These are phyloP conservation scores for Xylariaceae sp. DNA, from an alignment of 2,329 filamentous ascomycete species.

Conservation along the genomic window DNA sequence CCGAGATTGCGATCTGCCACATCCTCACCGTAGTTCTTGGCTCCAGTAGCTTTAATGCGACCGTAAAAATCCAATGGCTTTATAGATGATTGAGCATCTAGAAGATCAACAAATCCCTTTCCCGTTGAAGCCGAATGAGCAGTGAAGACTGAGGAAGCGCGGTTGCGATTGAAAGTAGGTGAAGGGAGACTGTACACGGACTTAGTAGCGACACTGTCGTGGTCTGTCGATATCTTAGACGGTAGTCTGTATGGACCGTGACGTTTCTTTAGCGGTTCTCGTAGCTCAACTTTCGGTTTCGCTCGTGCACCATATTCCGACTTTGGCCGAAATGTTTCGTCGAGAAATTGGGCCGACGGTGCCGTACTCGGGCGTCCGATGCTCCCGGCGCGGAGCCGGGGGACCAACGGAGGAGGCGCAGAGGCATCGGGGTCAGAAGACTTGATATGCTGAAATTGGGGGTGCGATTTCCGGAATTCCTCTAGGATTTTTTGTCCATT, in stretches of 20 bases:
- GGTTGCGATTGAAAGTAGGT: conserved; percentile 30
- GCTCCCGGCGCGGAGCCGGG: conserved; percentile 34
- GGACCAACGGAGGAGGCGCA: conserved; percentile 36
- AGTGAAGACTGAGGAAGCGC: conserved; percentile 40
- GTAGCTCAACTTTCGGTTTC: conserved; percentile 9
- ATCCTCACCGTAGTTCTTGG: conserved; percentile 64
- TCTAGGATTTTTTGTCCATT: conserved; percentile 45
- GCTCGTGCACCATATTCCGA: conserved; percentile 20
- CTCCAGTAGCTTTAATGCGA: conserved; percentile 53
- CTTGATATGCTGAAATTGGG: conserved; percentile 33
- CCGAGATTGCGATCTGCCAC: conserved; percentile 64
- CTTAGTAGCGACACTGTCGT: conserved; percentile 3
- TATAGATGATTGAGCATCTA: conserved; percentile 60
- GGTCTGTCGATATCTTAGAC: conserved; percentile 22
- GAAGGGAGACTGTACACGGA: conserved; percentile 27
- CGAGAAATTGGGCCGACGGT: conserved; percentile 24
- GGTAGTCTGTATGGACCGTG: conserved; percentile 34
- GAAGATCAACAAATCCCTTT: conserved; percentile 52
- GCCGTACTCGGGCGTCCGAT: conserved; percentile 44
- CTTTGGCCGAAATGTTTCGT: conserved; percentile 11
- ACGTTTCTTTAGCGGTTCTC: conserved; percentile 28
- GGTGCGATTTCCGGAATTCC: conserved; percentile 40
- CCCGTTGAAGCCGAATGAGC: conserved; percentile 25
- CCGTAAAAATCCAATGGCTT: conserved; percentile 51
- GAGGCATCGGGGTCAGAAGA: conserved; percentile 29